phyloP scores from a whole-genome alignment of 805 yeast species.

The Hanseniaspora lindneri region DNA sequence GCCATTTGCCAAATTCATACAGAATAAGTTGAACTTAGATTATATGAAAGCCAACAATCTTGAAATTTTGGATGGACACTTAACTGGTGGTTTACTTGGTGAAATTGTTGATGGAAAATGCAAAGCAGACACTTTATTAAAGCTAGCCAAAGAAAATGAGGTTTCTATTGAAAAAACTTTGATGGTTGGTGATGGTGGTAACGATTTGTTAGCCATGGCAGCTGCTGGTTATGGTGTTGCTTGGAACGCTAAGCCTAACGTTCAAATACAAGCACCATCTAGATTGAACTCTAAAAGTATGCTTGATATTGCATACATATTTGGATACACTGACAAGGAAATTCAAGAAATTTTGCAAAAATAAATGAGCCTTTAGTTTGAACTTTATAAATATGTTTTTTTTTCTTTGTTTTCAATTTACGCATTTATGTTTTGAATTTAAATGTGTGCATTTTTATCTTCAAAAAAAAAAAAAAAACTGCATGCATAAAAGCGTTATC shows the following conservation, averaged over 20 bases:
- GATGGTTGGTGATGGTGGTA: constrained; percentile 96
- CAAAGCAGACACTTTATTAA: constrained; percentile 61
- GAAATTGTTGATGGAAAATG: constrained; percentile 73
- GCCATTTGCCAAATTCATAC: constrained; percentile 71
- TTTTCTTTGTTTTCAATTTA: too few relatives aligned
- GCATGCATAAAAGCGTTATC: too few relatives aligned
- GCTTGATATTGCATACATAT: constrained; percentile 63
- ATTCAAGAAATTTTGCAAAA: neutral
- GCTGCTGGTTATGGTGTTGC: constrained; percentile 90
- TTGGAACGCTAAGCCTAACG: constrained; percentile 94
- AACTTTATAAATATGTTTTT: too few relatives aligned
- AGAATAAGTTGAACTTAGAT: constrained; percentile 56
- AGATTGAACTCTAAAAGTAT: constrained; percentile 64
- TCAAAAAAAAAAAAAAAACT: too few relatives aligned
- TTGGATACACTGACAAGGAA: constrained; percentile 37
- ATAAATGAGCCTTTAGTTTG: too few relatives aligned
- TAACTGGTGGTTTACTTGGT: constrained; percentile 72
- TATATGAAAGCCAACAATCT: constrained; percentile 79
- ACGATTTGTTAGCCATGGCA: constrained; percentile 85
- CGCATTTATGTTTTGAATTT: too few relatives aligned
- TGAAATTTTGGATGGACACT: constrained; percentile 33
- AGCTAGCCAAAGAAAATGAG: constrained; percentile 40
- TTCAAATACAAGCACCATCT: constrained; percentile 72
- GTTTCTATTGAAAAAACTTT: constrained; percentile 45
- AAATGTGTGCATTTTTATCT: too few relatives aligned